Conservation (phyloP, 1,284 basidiomycete species). For the Takashimella tepidaria region DNA sequence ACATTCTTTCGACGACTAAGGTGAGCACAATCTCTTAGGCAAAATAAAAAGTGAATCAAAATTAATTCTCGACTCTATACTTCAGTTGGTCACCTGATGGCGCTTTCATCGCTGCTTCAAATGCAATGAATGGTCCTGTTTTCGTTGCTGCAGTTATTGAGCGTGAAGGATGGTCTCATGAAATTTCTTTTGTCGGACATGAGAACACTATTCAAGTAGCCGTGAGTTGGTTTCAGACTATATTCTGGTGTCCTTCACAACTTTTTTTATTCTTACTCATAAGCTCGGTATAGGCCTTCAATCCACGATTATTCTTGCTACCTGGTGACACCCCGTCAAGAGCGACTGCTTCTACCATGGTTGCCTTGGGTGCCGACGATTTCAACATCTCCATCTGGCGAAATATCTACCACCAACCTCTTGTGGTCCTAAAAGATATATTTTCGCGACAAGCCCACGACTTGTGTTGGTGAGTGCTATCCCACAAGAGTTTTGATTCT, state of each 20-base stretch:
- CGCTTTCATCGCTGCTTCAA: conserved; percentile 93
- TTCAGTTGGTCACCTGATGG: conserved; percentile 96
- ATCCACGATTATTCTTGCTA: conserved; percentile 82
- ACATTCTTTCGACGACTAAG: conserved; percentile 91
- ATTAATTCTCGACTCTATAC: conserved; percentile 4
- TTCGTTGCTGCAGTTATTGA: conserved; percentile 96
- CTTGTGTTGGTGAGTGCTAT: conserved; percentile 80
- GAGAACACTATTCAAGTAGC: conserved; percentile 97
- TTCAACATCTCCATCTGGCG: conserved; percentile 79
- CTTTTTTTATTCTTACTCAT: conserved; percentile 12
- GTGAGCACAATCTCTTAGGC: no score
- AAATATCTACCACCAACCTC: conserved; percentile 78
- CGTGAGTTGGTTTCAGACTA: no score
- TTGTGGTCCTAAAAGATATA: conserved; percentile 87
- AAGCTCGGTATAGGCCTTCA: conserved; percentile 78
- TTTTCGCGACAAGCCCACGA: conserved; percentile 95
- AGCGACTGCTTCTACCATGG: conserved; percentile 51
- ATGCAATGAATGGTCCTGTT: conserved; percentile 95
- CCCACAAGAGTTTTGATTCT: no score
- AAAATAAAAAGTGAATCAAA: no score
- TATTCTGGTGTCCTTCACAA: no score
- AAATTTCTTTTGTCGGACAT: conserved; percentile 91
- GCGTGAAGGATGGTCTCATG: conserved; percentile 76
- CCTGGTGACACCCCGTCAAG: conserved; percentile 49
- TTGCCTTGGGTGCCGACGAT: conserved; percentile 87